Evolutionary conservation across 352 stramenopile species (phyloP), one percentile per base, ranked within the genome.

Genomic region (Globisporangium carolinianum): DNA sequence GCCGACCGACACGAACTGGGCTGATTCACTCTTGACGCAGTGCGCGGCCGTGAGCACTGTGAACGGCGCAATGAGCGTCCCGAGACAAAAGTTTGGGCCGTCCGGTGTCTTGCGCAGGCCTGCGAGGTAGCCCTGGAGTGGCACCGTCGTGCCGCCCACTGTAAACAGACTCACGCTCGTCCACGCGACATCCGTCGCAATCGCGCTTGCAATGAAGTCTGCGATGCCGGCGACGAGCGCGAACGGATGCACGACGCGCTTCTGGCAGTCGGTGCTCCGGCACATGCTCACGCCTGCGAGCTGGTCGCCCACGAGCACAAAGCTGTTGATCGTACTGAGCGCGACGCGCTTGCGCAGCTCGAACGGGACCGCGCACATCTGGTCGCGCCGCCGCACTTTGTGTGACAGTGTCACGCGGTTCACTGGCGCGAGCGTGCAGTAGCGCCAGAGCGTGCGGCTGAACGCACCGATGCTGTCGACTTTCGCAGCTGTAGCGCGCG

Each of bases 31-130:
- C 1, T 55, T 17, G 0, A 70, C 66, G 41, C 71, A 79, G 43
- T 79, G 71, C 0, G 71, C 71, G 2, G 71, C 68, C 0, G 71
- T 79, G 18, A 79, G 43, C 18, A 79, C 63, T 24, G 70, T 66
- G 5, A 65, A 53, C 11, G 71, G 60, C 3, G 65, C 60, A 53
- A 79, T 76, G 38, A 79, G 53, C 10, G 67, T 61, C 12, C 71
- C 71, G 12, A 69, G 52, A 45, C 71, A 79, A 43, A 72, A 69
- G 52, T 74, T 76, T 10, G 38, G 37, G 15, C 37, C 39, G 7
- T 41, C 46, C 38, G 54, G 66, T 61, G 38, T 57, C 57, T 55
- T 51, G 4, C 67, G 64, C 5, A 79, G 51, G 0, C 70, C 70
- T 1, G 61, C 32, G 9, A 77, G 41, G 57, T 73, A 77, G 15